Percentiles rank a stretch among this genome's conserved stretches.
These are phyloP conservation scores for Ziziphus jujuba DNA, from an alignment of 306 rosid species.

Conservation along the genomic window DNA sequence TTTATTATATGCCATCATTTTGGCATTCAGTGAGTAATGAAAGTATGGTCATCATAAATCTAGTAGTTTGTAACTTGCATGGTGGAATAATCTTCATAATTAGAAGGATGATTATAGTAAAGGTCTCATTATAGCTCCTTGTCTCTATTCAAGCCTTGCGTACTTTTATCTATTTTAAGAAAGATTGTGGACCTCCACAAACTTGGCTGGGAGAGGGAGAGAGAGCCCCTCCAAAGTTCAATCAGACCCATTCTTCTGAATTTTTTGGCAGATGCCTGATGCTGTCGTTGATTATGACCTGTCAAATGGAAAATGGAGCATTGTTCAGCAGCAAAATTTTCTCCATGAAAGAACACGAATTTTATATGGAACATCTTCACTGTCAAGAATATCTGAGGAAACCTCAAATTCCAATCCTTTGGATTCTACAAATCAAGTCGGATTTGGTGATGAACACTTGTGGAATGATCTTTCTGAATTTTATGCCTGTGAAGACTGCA, in stretches of 20 bases:
- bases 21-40: conserved; percentile 8
- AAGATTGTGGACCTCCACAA: neutral
- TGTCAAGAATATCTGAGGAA: conserved; percentile 40
- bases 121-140: no score
- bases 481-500: conserved; percentile 73
- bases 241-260: conserved; percentile 18
- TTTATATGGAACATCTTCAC: conserved; percentile 68
- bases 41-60: no score
- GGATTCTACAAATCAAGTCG: conserved; percentile 37
- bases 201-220: neutral
- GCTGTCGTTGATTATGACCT: conserved; percentile 94
- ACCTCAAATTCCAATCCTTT: conserved; percentile 32
- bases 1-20: neutral
- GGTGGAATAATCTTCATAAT: no score
- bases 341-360: conserved; percentile 78
- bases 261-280: conserved; percentile 87
- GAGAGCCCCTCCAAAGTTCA: conserved; percentile 14
- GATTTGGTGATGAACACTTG: conserved; percentile 50
- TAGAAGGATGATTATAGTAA: no score
- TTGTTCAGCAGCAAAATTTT: conserved; percentile 91
- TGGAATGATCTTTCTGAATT: conserved; percentile 90
- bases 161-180: no score
- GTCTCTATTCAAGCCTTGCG: no score
- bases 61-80: no score
- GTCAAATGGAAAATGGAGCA: conserved; percentile 72